phyloP scores from a whole-genome alignment of 768 basidiomycete genomes.

The Suillus spraguei region DNA sequence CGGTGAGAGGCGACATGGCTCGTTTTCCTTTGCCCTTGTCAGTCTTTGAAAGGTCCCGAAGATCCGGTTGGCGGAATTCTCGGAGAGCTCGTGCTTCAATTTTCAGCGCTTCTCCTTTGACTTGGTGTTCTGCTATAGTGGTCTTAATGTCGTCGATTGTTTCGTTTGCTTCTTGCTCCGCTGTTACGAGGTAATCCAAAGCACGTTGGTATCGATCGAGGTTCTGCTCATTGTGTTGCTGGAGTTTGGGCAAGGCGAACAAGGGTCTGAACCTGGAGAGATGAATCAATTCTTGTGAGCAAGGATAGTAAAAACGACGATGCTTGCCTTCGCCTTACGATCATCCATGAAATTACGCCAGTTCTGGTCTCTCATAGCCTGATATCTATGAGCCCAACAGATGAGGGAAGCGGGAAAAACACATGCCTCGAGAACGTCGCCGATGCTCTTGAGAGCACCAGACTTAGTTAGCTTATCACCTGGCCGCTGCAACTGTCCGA shows the following conservation, averaged over 20 bases:
- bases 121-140: conserved; percentile 52
- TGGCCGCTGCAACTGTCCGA: conserved; percentile 58
- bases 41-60: conserved; percentile 13
- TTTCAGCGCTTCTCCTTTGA: conserved; percentile 54
- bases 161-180: conserved; percentile 56
- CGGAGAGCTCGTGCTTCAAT: conserved; percentile 42
- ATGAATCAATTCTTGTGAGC: conserved; percentile 7
- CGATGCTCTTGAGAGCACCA: conserved; percentile 75
- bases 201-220: conserved; percentile 53
- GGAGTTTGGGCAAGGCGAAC: conserved; percentile 62
- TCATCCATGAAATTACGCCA: conserved; percentile 74
- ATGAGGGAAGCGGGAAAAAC: not conserved
- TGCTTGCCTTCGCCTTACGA: conserved; percentile 59
- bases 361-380: conserved; percentile 77
- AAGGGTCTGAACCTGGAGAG: conserved; percentile 54
- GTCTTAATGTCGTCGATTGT: conserved; percentile 60
- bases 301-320: not conserved
- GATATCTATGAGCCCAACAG: conserved; percentile 2
- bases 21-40: conserved; percentile 56
- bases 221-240: conserved; percentile 51
- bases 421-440: conserved; percentile 71
- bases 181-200: conserved; percentile 52
- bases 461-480: conserved; percentile 58
- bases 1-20: conserved; percentile 23
- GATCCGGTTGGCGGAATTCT: conserved; percentile 26